Evolutionary conservation across 1,139 yeast genomes (phyloP).

Genomic region (Geotrichum candidum): DNA sequence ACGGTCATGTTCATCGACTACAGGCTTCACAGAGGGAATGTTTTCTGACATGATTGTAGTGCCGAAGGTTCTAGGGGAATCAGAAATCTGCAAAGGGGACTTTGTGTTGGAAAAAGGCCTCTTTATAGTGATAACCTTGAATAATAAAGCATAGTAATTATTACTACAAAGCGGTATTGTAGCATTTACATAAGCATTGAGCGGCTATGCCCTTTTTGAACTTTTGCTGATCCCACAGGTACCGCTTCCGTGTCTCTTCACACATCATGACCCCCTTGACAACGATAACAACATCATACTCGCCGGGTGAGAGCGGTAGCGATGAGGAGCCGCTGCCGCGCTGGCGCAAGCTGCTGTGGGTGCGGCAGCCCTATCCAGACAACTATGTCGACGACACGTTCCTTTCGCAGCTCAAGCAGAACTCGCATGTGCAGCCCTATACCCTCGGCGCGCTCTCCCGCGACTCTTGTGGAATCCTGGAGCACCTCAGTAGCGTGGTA

Average conservation of each 20-base stretch:
- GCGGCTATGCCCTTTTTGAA: neutral
- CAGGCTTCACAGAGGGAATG: slow-evolving; percentile 33
- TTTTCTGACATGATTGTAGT: neutral
- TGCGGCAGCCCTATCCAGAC: slow-evolving; percentile 82
- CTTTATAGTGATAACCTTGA: neutral
- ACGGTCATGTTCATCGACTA: slow-evolving; percentile 50
- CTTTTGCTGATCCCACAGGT: neutral
- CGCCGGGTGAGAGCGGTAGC: neutral
- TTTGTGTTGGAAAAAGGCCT: neutral
- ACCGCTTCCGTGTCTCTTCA: neutral
- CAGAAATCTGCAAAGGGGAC: too few species aligned
- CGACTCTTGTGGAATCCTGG: slow-evolving; percentile 64
- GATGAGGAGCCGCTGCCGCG: slow-evolving; percentile 23
- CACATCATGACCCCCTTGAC: neutral
- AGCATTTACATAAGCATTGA: neutral
- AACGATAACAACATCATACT: neutral
- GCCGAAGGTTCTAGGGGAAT: too few species aligned
- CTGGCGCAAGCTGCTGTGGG: slow-evolving; percentile 88
- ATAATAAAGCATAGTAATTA: neutral
- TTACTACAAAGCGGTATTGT: neutral
- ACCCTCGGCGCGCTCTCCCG: slow-evolving; percentile 54
- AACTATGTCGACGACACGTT: slow-evolving; percentile 82
- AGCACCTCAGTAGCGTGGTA: slow-evolving; percentile 58
- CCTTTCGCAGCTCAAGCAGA: slow-evolving; percentile 68
- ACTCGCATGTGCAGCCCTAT: slow-evolving; percentile 66